Evolutionary conservation across 1,284 basidiomycete genomes (phyloP).

Genomic region (Phellopilus nigrolimitatus): DNA sequence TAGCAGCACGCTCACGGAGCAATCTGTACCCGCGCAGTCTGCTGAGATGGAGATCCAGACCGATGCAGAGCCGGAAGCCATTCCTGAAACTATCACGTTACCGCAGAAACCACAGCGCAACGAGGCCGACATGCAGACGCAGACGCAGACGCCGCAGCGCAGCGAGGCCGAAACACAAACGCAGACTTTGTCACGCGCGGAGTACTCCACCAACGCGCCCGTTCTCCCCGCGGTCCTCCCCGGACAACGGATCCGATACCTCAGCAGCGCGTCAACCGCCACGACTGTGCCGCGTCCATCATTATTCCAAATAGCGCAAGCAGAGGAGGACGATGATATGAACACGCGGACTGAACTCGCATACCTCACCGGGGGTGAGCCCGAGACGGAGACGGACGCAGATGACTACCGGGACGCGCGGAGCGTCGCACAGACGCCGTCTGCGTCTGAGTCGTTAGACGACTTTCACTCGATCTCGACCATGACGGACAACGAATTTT

Average conservation of each 20-base stretch:
- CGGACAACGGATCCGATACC: slow-evolving; percentile 29
- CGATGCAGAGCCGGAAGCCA: slow-evolving; percentile 26
- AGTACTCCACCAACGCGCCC: slow-evolving; percentile 32
- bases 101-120: slow-evolving; percentile 36
- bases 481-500: slow-evolving; percentile 64
- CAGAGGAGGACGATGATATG: slow-evolving; percentile 29
- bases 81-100: slow-evolving; percentile 25
- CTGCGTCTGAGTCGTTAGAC: slow-evolving; percentile 35
- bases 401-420: slow-evolving; percentile 82
- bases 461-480: slow-evolving; percentile 76
- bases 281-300: slow-evolving; percentile 30
- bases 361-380: slow-evolving; percentile 58
- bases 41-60: slow-evolving; percentile 15
- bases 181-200: slow-evolving; percentile 20
- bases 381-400: slow-evolving; percentile 59
- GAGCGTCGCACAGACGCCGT: slow-evolving; percentile 65
- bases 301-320: slow-evolving; percentile 30
- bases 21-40: slow-evolving; percentile 27
- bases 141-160: slow-evolving; percentile 16
- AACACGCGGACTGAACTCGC: slow-evolving; percentile 44
- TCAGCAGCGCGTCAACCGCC: slow-evolving; percentile 46
- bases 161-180: slow-evolving; percentile 23
- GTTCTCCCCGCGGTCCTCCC: slow-evolving; percentile 41
- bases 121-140: too few relatives aligned
- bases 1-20: slow-evolving; percentile 23